A percentile compares a stretch with the other conserved stretches of the same genome.
Evolutionary conservation across 768 basidiomycete species (phyloP).

Genomic region (Leccinum obscurum): DNA sequence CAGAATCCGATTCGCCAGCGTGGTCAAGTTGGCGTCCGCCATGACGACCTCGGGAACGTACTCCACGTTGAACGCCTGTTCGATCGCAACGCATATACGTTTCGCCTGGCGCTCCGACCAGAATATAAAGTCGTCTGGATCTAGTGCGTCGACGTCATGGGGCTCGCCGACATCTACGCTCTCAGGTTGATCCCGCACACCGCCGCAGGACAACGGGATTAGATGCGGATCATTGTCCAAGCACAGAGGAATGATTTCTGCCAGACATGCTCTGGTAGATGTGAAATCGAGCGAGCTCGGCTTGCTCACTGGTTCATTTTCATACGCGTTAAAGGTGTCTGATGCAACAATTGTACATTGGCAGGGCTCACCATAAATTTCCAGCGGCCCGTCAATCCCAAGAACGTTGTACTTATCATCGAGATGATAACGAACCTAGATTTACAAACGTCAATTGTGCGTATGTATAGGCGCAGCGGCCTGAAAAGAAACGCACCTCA

Average conservation of each 20-base stretch:
- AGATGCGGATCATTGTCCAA: constrained; percentile 84
- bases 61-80: constrained; percentile 85
- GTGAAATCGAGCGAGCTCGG: constrained; percentile 63
- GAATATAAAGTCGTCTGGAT: constrained; percentile 89
- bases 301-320: constrained; percentile 57
- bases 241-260: constrained; percentile 80
- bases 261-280: constrained; percentile 64
- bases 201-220: constrained; percentile 68
- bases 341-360: not conserved
- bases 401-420: constrained; percentile 98
- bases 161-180: constrained; percentile 11
- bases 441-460: constrained; percentile 4
- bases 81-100: constrained; percentile 76
- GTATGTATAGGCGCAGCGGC: not conserved
- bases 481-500: constrained; percentile 47
- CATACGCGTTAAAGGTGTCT: not conserved
- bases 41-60: constrained; percentile 88
- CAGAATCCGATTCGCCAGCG: constrained; percentile 81
- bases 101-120: constrained; percentile 91
- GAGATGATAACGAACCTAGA: constrained; percentile 86
- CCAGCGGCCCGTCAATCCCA: constrained; percentile 79
- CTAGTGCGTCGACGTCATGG: constrained; percentile 42
- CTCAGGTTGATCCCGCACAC: constrained; percentile 24
- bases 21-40: constrained; percentile 90
- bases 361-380: constrained; percentile 74